These are phyloP conservation scores for Teratosphaeria gauchensis DNA, from an alignment of 2,329 filamentous ascomycete genomes.

Conservation along the genomic window DNA sequence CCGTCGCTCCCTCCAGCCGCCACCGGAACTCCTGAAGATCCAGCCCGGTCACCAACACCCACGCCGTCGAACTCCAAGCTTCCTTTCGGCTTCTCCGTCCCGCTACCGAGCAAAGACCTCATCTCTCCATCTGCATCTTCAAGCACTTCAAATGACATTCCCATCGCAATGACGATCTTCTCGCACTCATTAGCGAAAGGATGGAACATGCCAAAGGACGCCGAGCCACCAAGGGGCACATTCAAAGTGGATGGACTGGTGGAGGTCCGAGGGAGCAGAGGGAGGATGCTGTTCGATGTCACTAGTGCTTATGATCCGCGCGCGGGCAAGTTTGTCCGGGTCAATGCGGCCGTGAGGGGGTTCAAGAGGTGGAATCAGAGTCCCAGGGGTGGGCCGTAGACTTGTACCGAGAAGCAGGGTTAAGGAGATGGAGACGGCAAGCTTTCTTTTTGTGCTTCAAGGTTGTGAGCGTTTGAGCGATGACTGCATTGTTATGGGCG, in stretches of 20 bases:
- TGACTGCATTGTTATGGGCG: not conserved
- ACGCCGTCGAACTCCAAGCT: slow-evolving; percentile 2
- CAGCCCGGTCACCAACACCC: not conserved
- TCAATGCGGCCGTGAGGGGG: slow-evolving; percentile 20
- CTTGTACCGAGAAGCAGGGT: too few species aligned
- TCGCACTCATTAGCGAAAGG: slow-evolving; percentile 13
- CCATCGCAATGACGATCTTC: slow-evolving; percentile 23
- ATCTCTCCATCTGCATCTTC: not conserved
- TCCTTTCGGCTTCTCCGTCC: slow-evolving; percentile 17
- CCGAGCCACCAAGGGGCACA: slow-evolving; percentile 34
- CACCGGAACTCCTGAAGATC: not conserved
- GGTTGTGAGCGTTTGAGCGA: not conserved
- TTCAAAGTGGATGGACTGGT: slow-evolving; percentile 37
- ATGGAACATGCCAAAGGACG: slow-evolving; percentile 22
- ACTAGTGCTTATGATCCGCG: slow-evolving; percentile 37
- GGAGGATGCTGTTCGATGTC: slow-evolving; percentile 36
- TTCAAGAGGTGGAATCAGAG: slow-evolving; percentile 28
- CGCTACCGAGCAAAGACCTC: slow-evolving; percentile 8
- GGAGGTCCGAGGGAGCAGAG: slow-evolving; percentile 35
- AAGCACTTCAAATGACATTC: slow-evolving; percentile 15
- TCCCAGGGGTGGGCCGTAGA: slow-evolving; percentile 30
- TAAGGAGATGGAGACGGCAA: too few species aligned
- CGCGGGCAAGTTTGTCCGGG: slow-evolving; percentile 26
- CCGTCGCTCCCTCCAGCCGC: not conserved
- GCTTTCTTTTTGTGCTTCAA: not conserved